Conservation (phyloP, 768 basidiomycete genomes). For the Rhizopogon vesiculosus region DNA sequence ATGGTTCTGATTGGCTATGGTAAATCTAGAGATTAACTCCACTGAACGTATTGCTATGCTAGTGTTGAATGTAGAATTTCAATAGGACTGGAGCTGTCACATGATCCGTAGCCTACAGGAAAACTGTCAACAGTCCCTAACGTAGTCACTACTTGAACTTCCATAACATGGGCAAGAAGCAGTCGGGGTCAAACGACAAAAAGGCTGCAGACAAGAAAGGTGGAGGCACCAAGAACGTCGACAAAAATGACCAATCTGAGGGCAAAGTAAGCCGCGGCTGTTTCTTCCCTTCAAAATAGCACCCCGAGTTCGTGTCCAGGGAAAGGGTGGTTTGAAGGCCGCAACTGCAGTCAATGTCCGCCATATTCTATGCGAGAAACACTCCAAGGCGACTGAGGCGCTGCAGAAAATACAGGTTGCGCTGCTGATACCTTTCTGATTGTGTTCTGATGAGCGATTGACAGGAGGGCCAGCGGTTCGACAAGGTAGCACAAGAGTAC, state of each 20-base stretch:
- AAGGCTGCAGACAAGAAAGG: constrained; percentile 1
- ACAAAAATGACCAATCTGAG: constrained; percentile 14
- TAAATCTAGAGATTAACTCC: not conserved
- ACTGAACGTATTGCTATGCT: too few species aligned
- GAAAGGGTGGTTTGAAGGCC: constrained; percentile 62
- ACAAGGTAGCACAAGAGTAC: constrained; percentile 87
- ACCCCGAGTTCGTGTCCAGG: constrained; percentile 23
- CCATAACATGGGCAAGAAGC: not conserved
- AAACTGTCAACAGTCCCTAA: too few species aligned
- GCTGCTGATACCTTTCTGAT: not conserved
- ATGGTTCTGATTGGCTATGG: not conserved
- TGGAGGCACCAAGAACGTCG: constrained; percentile 10
- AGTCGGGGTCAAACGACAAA: not conserved
- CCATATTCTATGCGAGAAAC: constrained; percentile 87
- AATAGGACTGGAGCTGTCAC: too few species aligned
- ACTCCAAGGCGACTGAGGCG: constrained; percentile 75
- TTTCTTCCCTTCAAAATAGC: constrained; percentile 1
- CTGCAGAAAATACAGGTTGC: constrained; percentile 72
- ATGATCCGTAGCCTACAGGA: too few species aligned
- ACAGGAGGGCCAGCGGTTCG: constrained; percentile 76
- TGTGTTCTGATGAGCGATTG: not conserved
- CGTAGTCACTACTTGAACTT: not conserved
- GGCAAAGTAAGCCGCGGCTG: constrained; percentile 6
- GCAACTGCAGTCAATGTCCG: constrained; percentile 83
- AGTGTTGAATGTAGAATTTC: too few species aligned